Conservation (phyloP, 1,284 basidiomycete genomes). For the Puccinia coronata region DNA sequence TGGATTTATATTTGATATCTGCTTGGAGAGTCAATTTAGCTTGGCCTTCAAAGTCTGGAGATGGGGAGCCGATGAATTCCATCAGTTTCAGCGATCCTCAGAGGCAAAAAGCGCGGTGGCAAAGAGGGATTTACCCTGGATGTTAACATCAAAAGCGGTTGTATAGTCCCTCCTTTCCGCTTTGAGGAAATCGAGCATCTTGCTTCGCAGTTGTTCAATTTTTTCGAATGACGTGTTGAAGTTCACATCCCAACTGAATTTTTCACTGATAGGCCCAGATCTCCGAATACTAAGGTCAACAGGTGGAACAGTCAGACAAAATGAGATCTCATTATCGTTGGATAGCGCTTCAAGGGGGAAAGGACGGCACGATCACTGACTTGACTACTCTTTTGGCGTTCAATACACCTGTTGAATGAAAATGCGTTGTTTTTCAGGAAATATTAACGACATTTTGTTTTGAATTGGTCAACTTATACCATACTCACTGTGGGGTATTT, state of each 20-base stretch:
- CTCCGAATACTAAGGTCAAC: slow-evolving; percentile 58
- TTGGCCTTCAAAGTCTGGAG: slow-evolving; percentile 76
- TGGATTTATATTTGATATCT: slow-evolving; percentile 87
- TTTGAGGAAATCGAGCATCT: slow-evolving; percentile 79
- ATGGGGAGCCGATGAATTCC: slow-evolving; percentile 28
- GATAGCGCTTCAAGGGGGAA: too few relatives aligned
- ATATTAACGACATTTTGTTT: neutral
- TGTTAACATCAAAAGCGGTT: slow-evolving; percentile 57
- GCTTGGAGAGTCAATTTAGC: slow-evolving; percentile 75
- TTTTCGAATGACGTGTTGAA: slow-evolving; percentile 79
- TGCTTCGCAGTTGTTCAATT: slow-evolving; percentile 73
- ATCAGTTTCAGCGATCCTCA: neutral
- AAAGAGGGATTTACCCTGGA: slow-evolving; percentile 51
- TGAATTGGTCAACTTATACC: too few relatives aligned
- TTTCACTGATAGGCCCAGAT: slow-evolving; percentile 65
- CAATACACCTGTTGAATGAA: slow-evolving; percentile 62
- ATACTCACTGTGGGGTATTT: slow-evolving; percentile 67
- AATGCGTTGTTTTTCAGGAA: neutral
- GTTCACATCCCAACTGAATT: slow-evolving; percentile 76
- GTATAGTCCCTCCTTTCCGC: slow-evolving; percentile 59
- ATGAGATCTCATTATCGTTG: slow-evolving; percentile 34
- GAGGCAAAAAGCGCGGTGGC: slow-evolving; percentile 64
- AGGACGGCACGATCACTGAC: slow-evolving; percentile 52
- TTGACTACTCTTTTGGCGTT: slow-evolving; percentile 67
- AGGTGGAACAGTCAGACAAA: slow-evolving; percentile 50